Evolutionary conservation across 2,329 filamentous ascomycete genomes (phyloP).

Genomic region (Helicocarpus griseus): DNA sequence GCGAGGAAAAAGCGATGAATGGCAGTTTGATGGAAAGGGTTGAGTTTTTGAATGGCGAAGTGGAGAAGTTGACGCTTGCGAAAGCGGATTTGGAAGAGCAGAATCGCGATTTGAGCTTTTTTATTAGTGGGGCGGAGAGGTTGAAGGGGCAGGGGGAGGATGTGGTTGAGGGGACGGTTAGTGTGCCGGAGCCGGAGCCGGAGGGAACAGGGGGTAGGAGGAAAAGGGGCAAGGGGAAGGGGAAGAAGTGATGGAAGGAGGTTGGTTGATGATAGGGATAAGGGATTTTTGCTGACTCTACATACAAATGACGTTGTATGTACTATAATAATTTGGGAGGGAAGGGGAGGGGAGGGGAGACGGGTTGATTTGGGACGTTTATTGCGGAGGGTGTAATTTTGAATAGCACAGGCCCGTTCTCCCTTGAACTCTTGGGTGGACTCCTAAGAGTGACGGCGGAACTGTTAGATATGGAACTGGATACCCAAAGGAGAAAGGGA

Average conservation of each 20-base stretch:
- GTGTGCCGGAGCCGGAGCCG: conserved; percentile 46
- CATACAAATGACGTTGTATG: neutral
- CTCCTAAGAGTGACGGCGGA: too few relatives aligned
- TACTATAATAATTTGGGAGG: too few relatives aligned
- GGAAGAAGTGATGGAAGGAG: conserved; percentile 3
- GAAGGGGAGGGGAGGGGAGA: too few relatives aligned
- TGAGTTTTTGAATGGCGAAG: conserved; percentile 53
- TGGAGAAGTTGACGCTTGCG: conserved; percentile 47
- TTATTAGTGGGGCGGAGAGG: conserved; percentile 75
- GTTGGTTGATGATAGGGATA: neutral
- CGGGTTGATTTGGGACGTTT: too few relatives aligned
- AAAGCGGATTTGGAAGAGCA: conserved; percentile 70
- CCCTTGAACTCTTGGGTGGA: too few relatives aligned
- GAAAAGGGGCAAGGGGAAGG: conserved; percentile 32
- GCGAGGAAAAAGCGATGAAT: conserved; percentile 79
- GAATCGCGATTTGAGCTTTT: conserved; percentile 79
- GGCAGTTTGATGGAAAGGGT: conserved; percentile 72
- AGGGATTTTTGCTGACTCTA: neutral
- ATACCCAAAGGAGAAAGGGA: too few relatives aligned
- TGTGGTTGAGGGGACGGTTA: conserved; percentile 62
- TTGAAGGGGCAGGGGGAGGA: conserved; percentile 63
- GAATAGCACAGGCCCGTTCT: too few relatives aligned
- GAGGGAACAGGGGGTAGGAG: conserved; percentile 46
- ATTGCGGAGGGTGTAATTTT: too few relatives aligned
- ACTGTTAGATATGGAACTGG: too few relatives aligned